Conservation (phyloP, 257 asterid species). For the Dorcoceras hygrometricum region DNA sequence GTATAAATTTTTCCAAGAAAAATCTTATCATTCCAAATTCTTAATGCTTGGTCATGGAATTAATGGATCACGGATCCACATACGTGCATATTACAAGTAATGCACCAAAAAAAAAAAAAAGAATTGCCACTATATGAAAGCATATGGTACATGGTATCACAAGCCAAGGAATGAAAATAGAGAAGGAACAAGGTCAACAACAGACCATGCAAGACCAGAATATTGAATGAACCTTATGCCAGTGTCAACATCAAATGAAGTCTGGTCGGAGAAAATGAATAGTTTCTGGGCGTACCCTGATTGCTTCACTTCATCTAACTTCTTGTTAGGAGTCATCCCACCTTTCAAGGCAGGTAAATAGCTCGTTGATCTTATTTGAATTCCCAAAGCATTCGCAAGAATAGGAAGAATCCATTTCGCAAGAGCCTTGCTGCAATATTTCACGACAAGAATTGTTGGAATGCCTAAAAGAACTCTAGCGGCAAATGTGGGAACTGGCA, state of each 20-base stretch:
- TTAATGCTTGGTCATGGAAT: not conserved
- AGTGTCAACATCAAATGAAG: slow-evolving; percentile 76
- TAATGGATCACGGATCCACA: too few relatives aligned
- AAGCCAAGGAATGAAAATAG: slow-evolving; percentile 57
- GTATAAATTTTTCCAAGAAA: too few relatives aligned
- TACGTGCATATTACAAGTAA: not conserved
- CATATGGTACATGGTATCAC: slow-evolving; percentile 33
- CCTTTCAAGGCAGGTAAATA: slow-evolving; percentile 57
- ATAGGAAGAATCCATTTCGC: slow-evolving; percentile 91
- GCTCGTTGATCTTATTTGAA: slow-evolving; percentile 76
- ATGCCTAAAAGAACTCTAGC: slow-evolving; percentile 80
- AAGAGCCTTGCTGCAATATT: slow-evolving; percentile 87
- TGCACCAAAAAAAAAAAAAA: slow-evolving; percentile 1
- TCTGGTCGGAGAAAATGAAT: slow-evolving; percentile 55
- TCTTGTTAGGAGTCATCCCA: slow-evolving; percentile 39
- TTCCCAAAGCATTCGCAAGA: slow-evolving; percentile 74
- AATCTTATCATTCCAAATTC: not conserved
- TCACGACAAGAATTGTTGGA: slow-evolving; percentile 79
- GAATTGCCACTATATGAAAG: not conserved
- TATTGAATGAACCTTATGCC: slow-evolving; percentile 95
- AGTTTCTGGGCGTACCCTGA: slow-evolving; percentile 64
- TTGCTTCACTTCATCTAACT: slow-evolving; percentile 51
- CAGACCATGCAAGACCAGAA: slow-evolving; percentile 95
- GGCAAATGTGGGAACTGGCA: slow-evolving; percentile 47
- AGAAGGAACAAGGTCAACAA: slow-evolving; percentile 93